Conservation (phyloP, 768 basidiomycete species). For the Naganishia randhawae region DNA sequence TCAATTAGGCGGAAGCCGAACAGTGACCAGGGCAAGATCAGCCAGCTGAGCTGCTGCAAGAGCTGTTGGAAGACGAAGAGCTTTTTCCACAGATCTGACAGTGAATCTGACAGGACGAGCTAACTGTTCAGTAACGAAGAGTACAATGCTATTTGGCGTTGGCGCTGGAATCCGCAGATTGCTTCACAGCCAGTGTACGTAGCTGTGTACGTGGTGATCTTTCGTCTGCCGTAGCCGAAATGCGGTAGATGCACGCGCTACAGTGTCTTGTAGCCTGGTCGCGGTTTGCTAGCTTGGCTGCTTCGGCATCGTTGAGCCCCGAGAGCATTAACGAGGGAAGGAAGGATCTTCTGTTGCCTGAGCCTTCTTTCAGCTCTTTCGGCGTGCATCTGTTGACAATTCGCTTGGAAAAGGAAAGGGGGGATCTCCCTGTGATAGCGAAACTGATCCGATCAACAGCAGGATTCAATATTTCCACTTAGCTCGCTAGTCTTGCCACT, state of each 20-base stretch:
- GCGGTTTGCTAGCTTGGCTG: background rate
- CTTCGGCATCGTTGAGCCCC: background rate
- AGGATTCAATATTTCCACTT: too few relatives aligned
- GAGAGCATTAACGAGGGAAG: background rate
- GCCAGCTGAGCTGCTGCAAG: background rate
- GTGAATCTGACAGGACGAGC: conserved; percentile 2
- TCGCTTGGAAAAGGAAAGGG: too few relatives aligned
- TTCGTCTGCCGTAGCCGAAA: too few relatives aligned
- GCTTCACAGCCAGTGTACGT: background rate
- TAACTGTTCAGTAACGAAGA: background rate
- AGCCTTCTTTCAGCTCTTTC: background rate
- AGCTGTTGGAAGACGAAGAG: background rate
- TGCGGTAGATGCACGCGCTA: too few relatives aligned
- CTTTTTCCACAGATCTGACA: background rate
- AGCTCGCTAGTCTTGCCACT: too few relatives aligned
- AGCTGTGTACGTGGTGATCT: too few relatives aligned
- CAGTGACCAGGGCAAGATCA: too few relatives aligned
- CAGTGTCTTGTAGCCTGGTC: background rate
- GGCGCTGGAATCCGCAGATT: background rate
- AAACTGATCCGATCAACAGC: too few relatives aligned
- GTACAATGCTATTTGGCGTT: background rate
- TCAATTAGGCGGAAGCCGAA: too few relatives aligned
- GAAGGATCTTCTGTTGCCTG: background rate
- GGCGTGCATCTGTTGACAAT: background rate
- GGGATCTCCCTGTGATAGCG: too few relatives aligned